Percentiles rank a stretch among this genome's conserved stretches.
Conservation (phyloP, 352 stramenopile genomes). For the Aphanomyces astaci region DNA sequence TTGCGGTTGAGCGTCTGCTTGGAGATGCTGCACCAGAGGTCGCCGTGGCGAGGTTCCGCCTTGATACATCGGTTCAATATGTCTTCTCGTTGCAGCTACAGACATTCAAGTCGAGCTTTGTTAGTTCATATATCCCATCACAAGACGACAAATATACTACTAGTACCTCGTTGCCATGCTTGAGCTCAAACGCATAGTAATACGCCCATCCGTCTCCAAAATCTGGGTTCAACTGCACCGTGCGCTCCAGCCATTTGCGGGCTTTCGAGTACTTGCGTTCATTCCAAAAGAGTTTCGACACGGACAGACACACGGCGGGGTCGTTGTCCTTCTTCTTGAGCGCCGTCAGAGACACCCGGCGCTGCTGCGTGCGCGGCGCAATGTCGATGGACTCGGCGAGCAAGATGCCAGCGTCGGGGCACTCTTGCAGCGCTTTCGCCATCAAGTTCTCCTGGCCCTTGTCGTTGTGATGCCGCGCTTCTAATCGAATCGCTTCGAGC, state of each 20-base stretch:
- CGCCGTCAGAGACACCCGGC: slow-evolving; percentile 91
- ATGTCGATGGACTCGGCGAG: slow-evolving; percentile 95
- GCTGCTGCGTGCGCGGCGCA: slow-evolving; percentile 91
- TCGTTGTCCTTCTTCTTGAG: slow-evolving; percentile 98
- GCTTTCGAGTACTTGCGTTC: slow-evolving; percentile 94
- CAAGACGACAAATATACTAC: background rate
- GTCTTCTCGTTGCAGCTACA: slow-evolving; percentile 58
- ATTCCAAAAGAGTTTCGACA: slow-evolving; percentile 95
- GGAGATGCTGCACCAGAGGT: slow-evolving; percentile 89
- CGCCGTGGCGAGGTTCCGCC: slow-evolving; percentile 92
- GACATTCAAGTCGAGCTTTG: too few relatives aligned
- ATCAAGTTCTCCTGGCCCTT: slow-evolving; percentile 95
- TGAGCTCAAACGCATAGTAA: slow-evolving; percentile 96
- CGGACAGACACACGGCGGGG: slow-evolving; percentile 91
- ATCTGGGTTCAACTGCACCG: slow-evolving; percentile 92
- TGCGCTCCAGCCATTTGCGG: slow-evolving; percentile 97
- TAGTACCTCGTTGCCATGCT: slow-evolving; percentile 65
- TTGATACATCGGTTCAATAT: slow-evolving; percentile 81
- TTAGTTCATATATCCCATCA: background rate
- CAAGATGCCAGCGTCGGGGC: slow-evolving; percentile 90
- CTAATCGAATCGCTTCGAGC: slow-evolving; percentile 93
- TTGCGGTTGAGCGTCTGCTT: slow-evolving; percentile 90
- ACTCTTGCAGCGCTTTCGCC: slow-evolving; percentile 96
- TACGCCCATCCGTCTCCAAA: slow-evolving; percentile 96
- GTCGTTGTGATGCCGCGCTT: slow-evolving; percentile 85